Percentiles rank a stretch among this genome's conserved stretches.
Conservation (phyloP, 257 asterid genomes). For the Scutellaria minor region DNA sequence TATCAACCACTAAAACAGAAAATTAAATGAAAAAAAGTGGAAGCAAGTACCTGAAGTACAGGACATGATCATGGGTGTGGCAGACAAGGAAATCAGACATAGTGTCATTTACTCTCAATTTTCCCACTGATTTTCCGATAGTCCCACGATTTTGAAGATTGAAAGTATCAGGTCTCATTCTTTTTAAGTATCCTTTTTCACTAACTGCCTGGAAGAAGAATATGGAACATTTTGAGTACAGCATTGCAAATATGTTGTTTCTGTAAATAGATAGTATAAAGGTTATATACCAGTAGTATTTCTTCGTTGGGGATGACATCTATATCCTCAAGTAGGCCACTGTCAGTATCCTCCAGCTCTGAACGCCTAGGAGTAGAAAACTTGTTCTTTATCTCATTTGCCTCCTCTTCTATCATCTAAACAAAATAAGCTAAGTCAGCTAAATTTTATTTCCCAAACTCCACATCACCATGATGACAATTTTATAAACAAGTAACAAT, state of each 20-base stretch:
- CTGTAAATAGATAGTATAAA: slow-evolving; percentile 28
- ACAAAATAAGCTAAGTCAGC: slow-evolving; percentile 25
- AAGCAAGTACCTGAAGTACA: slow-evolving; percentile 82
- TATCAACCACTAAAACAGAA: neutral
- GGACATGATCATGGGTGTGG: slow-evolving; percentile 87
- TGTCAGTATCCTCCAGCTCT: slow-evolving; percentile 80
- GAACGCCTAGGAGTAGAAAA: slow-evolving; percentile 90
- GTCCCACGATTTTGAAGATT: slow-evolving; percentile 92
- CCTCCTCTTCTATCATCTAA: slow-evolving; percentile 88
- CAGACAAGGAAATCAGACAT: slow-evolving; percentile 98
- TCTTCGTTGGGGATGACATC: slow-evolving; percentile 95
- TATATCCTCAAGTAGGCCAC: slow-evolving; percentile 82
- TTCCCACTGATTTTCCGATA: slow-evolving; percentile 97
- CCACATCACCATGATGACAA: neutral
- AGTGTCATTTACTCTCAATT: slow-evolving; percentile 83
- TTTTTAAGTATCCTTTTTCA: slow-evolving; percentile 94
- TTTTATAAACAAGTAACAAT: neutral
- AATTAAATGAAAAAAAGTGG: slow-evolving; percentile 15
- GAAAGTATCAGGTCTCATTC: slow-evolving; percentile 97
- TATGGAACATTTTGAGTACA: slow-evolving; percentile 30
- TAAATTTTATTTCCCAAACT: slow-evolving; percentile 24
- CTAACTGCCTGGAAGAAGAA: slow-evolving; percentile 78
- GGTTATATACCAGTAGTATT: slow-evolving; percentile 75
- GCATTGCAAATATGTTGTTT: slow-evolving; percentile 20
- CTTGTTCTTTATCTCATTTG: slow-evolving; percentile 83